Evolutionary conservation across 805 yeast species (phyloP).

Genomic region (Monosporozyma yasuniensis): DNA sequence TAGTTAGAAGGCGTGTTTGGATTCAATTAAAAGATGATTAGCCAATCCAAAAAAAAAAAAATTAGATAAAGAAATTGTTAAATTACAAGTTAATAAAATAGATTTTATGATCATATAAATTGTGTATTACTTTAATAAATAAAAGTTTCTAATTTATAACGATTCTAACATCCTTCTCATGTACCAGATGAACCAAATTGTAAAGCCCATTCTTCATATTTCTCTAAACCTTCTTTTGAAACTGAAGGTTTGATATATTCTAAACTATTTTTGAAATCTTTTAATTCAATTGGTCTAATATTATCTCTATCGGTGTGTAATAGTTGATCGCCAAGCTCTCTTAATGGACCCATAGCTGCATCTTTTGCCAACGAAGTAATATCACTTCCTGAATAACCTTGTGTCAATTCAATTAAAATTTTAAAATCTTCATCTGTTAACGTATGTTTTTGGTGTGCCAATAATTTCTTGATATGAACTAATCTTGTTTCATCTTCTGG

Average conservation of each 20-base stretch:
- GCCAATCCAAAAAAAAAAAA: background rate
- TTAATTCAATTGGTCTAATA: conserved; percentile 64
- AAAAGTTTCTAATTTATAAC: background rate
- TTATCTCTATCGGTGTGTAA: conserved; percentile 58
- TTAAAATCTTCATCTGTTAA: conserved; percentile 55
- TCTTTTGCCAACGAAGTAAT: conserved; percentile 90
- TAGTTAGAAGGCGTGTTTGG: conserved; percentile 65
- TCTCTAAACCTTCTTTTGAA: conserved; percentile 63
- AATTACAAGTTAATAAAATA: background rate
- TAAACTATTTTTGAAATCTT: conserved; percentile 70
- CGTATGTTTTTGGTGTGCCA: conserved; percentile 65
- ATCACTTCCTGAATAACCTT: conserved; percentile 88
- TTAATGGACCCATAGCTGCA: conserved; percentile 95
- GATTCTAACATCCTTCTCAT: conserved; percentile 16
- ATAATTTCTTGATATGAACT: conserved; percentile 57
- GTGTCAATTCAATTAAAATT: conserved; percentile 54
- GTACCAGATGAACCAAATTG: conserved; percentile 86
- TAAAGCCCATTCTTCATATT: conserved; percentile 84
- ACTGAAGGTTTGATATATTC: conserved; percentile 82
- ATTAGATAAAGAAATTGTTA: background rate
- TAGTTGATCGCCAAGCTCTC: conserved; percentile 80
- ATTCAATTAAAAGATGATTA: conserved; percentile 26
- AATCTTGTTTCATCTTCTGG: conserved; percentile 81
- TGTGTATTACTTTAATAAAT: background rate
- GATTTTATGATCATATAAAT: background rate